These are phyloP conservation scores for Blastomyces gilchristii DNA, from an alignment of 2,329 filamentous ascomycete genomes.

Conservation along the genomic window DNA sequence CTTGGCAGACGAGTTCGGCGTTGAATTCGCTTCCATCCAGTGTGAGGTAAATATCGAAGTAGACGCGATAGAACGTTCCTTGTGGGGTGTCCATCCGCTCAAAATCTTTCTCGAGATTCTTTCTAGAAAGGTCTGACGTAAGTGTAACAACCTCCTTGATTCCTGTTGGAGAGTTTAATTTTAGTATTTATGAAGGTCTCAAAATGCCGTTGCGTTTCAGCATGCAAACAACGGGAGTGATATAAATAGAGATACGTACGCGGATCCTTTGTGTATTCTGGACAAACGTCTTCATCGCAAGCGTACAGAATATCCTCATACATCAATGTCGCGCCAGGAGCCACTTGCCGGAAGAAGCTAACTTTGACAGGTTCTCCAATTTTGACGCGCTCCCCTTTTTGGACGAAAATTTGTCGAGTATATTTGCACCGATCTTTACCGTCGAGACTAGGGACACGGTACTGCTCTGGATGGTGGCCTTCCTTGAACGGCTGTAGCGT, in stretches of 20 bases:
- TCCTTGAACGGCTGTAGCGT: constrained; percentile 98
- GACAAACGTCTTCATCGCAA: constrained; percentile 95
- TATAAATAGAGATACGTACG: constrained; percentile 54
- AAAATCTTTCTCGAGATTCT: constrained; percentile 98
- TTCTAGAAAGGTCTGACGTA: constrained; percentile 90
- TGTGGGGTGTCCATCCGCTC: constrained; percentile 98
- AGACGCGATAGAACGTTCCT: constrained; percentile 80
- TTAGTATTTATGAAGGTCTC: constrained; percentile 9
- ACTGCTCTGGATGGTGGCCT: constrained; percentile 94
- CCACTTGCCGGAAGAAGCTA: constrained; percentile 95
- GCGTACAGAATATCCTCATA: constrained; percentile 98
- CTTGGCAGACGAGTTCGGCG: constrained; percentile 96
- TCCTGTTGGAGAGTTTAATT: constrained; percentile 43
- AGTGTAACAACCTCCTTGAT: constrained; percentile 99
- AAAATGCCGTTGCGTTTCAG: not conserved
- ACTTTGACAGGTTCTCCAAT: constrained; percentile 98
- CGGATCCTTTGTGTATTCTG: constrained; percentile 97
- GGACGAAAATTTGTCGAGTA: constrained; percentile 94
- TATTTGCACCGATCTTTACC: constrained; percentile 99
- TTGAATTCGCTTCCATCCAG: constrained; percentile 97
- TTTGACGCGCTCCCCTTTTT: constrained; percentile 97
- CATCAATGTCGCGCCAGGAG: constrained; percentile 94
- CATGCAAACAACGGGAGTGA: not conserved
- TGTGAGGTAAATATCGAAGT: constrained; percentile 68
- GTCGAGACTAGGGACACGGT: constrained; percentile 90